phyloP scores from a whole-genome alignment of 257 asterid species.

The Solanum virginianum region DNA sequence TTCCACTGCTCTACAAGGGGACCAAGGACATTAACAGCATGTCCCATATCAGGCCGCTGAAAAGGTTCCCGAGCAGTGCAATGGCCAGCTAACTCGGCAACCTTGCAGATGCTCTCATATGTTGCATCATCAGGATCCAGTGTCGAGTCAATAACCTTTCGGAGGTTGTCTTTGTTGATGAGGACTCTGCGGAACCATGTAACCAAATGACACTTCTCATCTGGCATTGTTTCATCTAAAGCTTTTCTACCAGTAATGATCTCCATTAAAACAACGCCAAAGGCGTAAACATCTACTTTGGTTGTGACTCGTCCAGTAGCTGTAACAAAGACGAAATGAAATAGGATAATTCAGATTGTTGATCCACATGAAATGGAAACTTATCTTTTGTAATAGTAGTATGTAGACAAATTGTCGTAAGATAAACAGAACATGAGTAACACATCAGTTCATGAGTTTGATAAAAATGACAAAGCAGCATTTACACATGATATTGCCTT shows the following conservation, averaged over 20 bases:
- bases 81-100: constrained; percentile 80
- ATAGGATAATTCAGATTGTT: neutral
- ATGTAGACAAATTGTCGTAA: neutral
- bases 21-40: constrained; percentile 75
- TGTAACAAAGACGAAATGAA: constrained; percentile 10
- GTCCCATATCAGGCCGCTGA: constrained; percentile 98
- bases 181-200: constrained; percentile 93
- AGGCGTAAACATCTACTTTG: constrained; percentile 86
- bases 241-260: constrained; percentile 76
- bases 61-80: constrained; percentile 85
- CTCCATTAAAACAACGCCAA: constrained; percentile 89
- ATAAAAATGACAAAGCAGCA: neutral
- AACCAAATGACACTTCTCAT: constrained; percentile 76
- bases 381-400: neutral
- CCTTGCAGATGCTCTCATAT: constrained; percentile 72
- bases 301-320: constrained; percentile 97
- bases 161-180: constrained; percentile 62
- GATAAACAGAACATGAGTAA: neutral
- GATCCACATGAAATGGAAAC: neutral
- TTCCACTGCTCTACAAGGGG: constrained; percentile 92
- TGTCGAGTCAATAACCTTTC: constrained; percentile 51
- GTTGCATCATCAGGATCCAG: constrained; percentile 73
- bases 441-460: neutral
- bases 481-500: neutral
- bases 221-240: constrained; percentile 73